Conservation (phyloP, 208 protist species). For the Crithidia acanthocephali region DNA sequence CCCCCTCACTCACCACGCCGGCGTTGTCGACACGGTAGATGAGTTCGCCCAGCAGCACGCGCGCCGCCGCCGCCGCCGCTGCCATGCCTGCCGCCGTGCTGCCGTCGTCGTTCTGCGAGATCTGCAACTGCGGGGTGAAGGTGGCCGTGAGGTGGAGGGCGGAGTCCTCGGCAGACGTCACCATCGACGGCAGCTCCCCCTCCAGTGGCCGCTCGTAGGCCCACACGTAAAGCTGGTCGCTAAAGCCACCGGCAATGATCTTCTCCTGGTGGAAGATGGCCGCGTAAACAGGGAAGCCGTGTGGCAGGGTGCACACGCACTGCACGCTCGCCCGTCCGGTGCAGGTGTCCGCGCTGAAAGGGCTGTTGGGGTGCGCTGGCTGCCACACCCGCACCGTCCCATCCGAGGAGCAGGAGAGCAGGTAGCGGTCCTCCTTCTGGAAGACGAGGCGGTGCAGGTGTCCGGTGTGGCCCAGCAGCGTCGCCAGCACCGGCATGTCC, state of each 20-base stretch:
- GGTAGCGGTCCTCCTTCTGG: constrained; percentile 44
- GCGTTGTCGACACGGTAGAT: constrained; percentile 32
- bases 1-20: constrained; percentile 10
- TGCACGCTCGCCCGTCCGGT: background rate
- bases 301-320: constrained; percentile 62
- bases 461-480: constrained; percentile 58
- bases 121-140: constrained; percentile 25
- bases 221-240: constrained; percentile 64
- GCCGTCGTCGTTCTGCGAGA: background rate
- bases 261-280: constrained; percentile 75
- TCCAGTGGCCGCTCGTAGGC: constrained; percentile 35
- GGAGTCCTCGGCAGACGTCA: constrained; percentile 2
- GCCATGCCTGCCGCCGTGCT: background rate
- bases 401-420: constrained; percentile 81
- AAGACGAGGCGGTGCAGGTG: constrained; percentile 74
- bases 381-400: constrained; percentile 75
- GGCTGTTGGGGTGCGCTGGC: constrained; percentile 4
- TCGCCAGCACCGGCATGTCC: constrained; percentile 40
- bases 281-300: constrained; percentile 72
- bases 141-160: constrained; percentile 35
- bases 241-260: constrained; percentile 81
- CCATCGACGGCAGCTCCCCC: constrained; percentile 9
- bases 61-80: background rate
- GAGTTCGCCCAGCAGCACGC: constrained; percentile 33
- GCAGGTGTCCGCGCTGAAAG: constrained; percentile 5